Evolutionary conservation across 192 early-diverging fungal species (phyloP).

Genomic region (Coemansia interrupta): DNA sequence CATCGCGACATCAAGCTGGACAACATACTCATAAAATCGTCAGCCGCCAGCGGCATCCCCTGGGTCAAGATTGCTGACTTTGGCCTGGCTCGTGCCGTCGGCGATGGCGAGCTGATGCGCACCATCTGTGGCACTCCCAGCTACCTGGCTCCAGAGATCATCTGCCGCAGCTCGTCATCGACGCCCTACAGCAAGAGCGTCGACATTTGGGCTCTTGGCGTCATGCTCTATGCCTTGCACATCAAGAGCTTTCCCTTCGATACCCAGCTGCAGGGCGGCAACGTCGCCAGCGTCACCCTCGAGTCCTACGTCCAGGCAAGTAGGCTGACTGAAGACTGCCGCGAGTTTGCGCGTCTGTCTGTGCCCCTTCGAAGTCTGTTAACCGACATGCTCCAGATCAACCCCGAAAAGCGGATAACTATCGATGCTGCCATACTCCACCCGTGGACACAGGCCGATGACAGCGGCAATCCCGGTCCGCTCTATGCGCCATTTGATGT

Average conservation of each 20-base stretch:
- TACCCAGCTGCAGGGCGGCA: constrained; percentile 18
- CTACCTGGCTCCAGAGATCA: constrained; percentile 57
- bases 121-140: constrained; percentile 59
- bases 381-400: constrained; percentile 29
- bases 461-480: constrained; percentile 25
- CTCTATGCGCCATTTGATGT: constrained; percentile 20
- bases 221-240: constrained; percentile 47
- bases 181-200: constrained; percentile 44
- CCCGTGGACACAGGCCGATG: constrained; percentile 41
- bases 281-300: constrained; percentile 12
- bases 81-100: constrained; percentile 57
- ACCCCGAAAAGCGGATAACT: constrained; percentile 17
- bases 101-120: constrained; percentile 45
- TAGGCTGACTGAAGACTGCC: constrained; percentile 17
- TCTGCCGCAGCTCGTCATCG: constrained; percentile 34
- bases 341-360: constrained; percentile 20
- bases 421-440: constrained; percentile 36
- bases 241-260: constrained; percentile 45
- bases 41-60: constrained; percentile 6
- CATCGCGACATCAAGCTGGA: constrained; percentile 96
- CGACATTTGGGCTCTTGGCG: constrained; percentile 52
- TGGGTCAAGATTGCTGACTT: constrained; percentile 63
- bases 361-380: constrained; percentile 26
- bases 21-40: constrained; percentile 55
- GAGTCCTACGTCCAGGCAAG: constrained; percentile 27